Evolutionary conservation across 768 basidiomycete genomes (phyloP), one percentile per base, ranked within the genome.

Genomic region (Pilatotrama ljubarskyi): DNA sequence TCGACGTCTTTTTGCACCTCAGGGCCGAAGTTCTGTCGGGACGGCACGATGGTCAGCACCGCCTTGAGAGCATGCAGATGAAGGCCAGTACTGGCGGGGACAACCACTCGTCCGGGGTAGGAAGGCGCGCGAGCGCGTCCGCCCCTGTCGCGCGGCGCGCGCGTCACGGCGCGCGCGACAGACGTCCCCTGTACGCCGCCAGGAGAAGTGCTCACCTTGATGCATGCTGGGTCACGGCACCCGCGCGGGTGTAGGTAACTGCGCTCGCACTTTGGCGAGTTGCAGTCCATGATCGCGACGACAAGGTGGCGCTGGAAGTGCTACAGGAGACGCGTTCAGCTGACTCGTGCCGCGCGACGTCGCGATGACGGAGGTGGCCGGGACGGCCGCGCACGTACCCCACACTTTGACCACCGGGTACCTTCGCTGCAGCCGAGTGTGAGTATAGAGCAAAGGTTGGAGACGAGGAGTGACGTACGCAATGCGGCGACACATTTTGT

Each of bases 271-370:
- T 75, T 79, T 36, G 68, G 67, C 10, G 82, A 84, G 70, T 84
- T 83, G 75, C 90, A 91, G 70, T 91, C 90, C 73, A 86, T 76
- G 73, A 91, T 88, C 51, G 87, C 89, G 50, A 85, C 76, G 59
- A 91, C 80, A 38, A 85, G 72, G 63, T 90, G 89, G 52, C 89
- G 84, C 73, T 91, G 90, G 69, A 91, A 91, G 70, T 91, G 90
- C 90, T 91, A 62, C 24, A 56, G 44, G 36, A 18, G 36, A 47
- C 37, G 44, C 38, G 20, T 43, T 63, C 61, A 67, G 65, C 53
- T 62, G 62, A 59, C 64, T 46, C n/a, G 55, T 47, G 35, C 51
- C 41, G 43, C 29, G 13, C 26, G 43, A 29, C 42, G n/a, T n/a
- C n/a, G 47, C 37, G 48, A 22, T 40, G 58, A 58, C 49, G 49